phyloP scores from a whole-genome alignment of 306 rosid species.

The Clitoria ternatea region DNA sequence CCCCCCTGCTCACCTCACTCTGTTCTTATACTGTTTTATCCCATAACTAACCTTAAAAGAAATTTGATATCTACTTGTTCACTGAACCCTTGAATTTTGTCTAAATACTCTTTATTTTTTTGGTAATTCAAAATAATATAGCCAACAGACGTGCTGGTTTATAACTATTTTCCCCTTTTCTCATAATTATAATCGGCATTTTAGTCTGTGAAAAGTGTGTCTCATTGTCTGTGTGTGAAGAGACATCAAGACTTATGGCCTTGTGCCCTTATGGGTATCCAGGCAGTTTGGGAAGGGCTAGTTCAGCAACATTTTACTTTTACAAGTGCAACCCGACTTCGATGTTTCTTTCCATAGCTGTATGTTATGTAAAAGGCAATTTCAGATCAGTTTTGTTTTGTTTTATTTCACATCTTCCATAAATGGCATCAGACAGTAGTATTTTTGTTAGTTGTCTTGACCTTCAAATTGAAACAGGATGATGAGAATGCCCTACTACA shows the following conservation, averaged over 20 bases:
- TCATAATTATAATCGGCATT: neutral
- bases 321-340: neutral
- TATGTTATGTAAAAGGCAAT: neutral
- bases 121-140: neutral
- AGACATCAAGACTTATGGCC: neutral
- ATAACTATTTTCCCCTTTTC: neutral
- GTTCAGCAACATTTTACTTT: neutral
- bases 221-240: neutral
- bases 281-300: neutral
- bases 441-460: slow-evolving; percentile 16
- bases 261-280: neutral
- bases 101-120: neutral
- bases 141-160: neutral
- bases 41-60: neutral
- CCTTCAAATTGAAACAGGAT: slow-evolving; percentile 35
- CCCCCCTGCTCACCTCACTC: neutral
- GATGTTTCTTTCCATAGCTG: neutral
- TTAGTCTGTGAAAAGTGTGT: neutral
- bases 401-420: neutral
- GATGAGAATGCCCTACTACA: slow-evolving; percentile 86
- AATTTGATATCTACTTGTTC: neutral
- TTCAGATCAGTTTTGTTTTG: neutral
- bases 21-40: neutral
- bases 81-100: neutral
- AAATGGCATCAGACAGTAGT: neutral